phyloP scores from a whole-genome alignment of 192 early-diverging fungal species.

The Chytriomyces sp. region DNA sequence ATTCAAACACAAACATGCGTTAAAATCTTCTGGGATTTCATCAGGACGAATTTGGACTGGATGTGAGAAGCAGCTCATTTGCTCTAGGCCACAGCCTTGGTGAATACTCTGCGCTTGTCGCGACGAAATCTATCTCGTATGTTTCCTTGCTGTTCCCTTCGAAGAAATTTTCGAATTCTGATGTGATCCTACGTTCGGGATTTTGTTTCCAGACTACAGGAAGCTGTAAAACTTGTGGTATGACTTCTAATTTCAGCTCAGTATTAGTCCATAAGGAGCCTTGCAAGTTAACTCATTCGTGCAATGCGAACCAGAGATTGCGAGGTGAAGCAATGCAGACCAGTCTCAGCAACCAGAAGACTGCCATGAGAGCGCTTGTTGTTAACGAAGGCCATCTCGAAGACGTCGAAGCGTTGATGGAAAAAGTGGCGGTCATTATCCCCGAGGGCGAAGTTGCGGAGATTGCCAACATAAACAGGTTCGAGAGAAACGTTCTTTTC shows the following conservation, averaged over 20 bases:
- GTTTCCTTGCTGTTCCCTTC: constrained; percentile 10
- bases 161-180: no score
- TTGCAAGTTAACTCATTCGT: neutral
- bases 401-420: constrained; percentile 72
- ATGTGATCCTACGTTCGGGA: neutral
- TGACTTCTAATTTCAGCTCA: constrained; percentile 20
- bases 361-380: constrained; percentile 89
- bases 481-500: neutral
- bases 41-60: constrained; percentile 76
- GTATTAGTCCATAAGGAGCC: neutral
- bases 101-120: constrained; percentile 75
- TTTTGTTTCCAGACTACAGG: constrained; percentile 55
- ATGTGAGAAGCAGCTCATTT: constrained; percentile 75
- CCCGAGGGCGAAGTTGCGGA: constrained; percentile 79
- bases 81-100: constrained; percentile 93
- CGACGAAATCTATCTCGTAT: constrained; percentile 53
- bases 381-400: constrained; percentile 73
- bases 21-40: neutral
- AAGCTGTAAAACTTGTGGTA: constrained; percentile 86
- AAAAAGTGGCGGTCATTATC: constrained; percentile 63
- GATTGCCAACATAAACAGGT: constrained; percentile 88
- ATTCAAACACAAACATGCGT: no score
- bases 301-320: constrained; percentile 52
- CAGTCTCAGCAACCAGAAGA: constrained; percentile 70
- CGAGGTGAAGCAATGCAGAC: constrained; percentile 90